Percentiles rank a stretch among this genome's conserved stretches.
These are phyloP conservation scores for Anacardium occidentale DNA, from an alignment of 345 rosid genomes.

Conservation along the genomic window DNA sequence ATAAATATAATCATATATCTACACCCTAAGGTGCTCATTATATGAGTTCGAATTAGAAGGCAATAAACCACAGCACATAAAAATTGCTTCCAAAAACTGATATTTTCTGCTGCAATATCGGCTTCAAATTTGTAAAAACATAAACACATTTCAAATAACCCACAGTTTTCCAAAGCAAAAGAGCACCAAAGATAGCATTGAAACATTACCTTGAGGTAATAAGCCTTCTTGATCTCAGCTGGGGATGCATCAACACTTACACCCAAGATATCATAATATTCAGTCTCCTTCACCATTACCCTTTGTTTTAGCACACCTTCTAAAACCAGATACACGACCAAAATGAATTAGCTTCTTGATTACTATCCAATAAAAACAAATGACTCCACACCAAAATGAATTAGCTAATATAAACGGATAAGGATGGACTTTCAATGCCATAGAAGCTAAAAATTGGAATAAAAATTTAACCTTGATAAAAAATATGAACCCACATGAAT, in stretches of 20 bases:
- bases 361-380: background rate
- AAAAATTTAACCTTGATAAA: background rate
- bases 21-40: background rate
- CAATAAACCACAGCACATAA: background rate
- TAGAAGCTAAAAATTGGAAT: background rate
- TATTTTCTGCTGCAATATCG: background rate
- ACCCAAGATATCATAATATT: conserved; percentile 75
- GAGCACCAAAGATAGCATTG: background rate
- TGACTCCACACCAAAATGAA: background rate
- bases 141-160: background rate
- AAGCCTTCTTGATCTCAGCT: conserved; percentile 90
- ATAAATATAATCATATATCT: too few relatives aligned
- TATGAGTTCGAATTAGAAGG: background rate
- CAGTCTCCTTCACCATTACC: conserved; percentile 67
- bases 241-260: conserved; percentile 62
- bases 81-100: background rate
- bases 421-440: background rate
- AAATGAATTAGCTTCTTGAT: conserved; percentile 17
- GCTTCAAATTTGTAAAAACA: background rate
- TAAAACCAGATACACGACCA: conserved; percentile 4
- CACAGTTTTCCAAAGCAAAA: background rate
- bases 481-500: conserved; percentile 2
- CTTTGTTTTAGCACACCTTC: background rate
- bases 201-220: conserved; percentile 66
- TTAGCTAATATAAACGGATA: background rate